These are phyloP conservation scores for Populus simonii DNA, from an alignment of 345 rosid species.

Conservation along the genomic window DNA sequence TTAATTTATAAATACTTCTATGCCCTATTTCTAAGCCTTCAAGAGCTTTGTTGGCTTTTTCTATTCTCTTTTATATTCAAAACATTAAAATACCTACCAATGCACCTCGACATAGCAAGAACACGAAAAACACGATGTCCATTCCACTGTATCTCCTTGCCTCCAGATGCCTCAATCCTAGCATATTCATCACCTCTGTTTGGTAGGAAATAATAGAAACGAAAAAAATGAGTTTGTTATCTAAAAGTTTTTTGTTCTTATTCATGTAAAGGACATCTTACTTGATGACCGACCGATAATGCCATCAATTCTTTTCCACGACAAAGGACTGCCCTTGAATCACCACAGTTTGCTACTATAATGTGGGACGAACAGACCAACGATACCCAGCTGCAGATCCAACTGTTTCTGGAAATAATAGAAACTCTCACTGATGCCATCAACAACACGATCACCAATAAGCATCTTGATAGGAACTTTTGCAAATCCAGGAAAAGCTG, in stretches of 20 bases:
- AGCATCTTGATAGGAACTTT: constrained; percentile 29
- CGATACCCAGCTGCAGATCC: constrained; percentile 31
- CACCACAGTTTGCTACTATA: constrained; percentile 30
- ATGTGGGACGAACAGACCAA: constrained; percentile 30
- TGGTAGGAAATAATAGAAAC: constrained; percentile 16
- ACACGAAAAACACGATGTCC: constrained; percentile 33
- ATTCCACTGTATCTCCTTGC: constrained; percentile 21
- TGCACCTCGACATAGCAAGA: constrained; percentile 27
- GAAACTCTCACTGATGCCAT: neutral
- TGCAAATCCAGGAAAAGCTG: constrained; percentile 23
- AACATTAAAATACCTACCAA: constrained; percentile 23
- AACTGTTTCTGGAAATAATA: constrained; percentile 21
- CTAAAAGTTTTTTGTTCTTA: neutral
- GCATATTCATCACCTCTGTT: constrained; percentile 28
- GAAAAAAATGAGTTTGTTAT: neutral
- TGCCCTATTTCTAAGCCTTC: too few relatives aligned
- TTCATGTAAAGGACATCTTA: neutral
- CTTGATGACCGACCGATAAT: constrained; percentile 27
- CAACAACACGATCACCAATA: constrained; percentile 13
- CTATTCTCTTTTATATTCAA: too few relatives aligned
- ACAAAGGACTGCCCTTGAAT: constrained; percentile 30
- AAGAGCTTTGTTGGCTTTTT: too few relatives aligned
- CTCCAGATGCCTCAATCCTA: constrained; percentile 32
- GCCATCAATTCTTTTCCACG: constrained; percentile 29
- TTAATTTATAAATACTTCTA: too few relatives aligned